Conservation (phyloP, 1,284 basidiomycete genomes). For the Sanghuangporus sanghuang region DNA sequence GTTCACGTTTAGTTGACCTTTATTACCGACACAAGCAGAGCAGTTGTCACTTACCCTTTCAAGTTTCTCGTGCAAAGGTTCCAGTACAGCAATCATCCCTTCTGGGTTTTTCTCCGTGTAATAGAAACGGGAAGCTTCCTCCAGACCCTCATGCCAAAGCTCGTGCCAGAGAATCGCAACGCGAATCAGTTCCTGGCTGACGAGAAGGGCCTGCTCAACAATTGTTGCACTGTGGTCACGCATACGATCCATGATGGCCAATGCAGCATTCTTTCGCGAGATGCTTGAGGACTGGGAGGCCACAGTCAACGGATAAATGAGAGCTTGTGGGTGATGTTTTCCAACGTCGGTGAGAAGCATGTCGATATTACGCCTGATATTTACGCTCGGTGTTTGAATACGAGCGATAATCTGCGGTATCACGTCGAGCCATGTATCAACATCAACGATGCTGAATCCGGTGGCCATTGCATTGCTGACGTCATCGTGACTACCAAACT, state of each 20-base stretch:
- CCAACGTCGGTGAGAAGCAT: conserved; percentile 90
- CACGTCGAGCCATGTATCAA: conserved; percentile 99
- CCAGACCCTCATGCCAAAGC: conserved; percentile 97
- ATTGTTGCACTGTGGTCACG: conserved; percentile 86
- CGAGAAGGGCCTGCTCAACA: conserved; percentile 90
- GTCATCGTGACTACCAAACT: conserved; percentile 89
- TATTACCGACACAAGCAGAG: neutral
- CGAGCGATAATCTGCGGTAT: conserved; percentile 98
- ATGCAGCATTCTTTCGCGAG: conserved; percentile 80
- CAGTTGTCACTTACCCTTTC: conserved; percentile 62
- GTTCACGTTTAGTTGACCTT: neutral
- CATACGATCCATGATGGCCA: conserved; percentile 91
- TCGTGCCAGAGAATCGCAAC: conserved; percentile 99
- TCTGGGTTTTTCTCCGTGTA: conserved; percentile 99
- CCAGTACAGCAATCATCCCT: conserved; percentile 94
- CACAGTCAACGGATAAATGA: conserved; percentile 97
- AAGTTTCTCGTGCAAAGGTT: conserved; percentile 91
- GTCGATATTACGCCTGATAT: conserved; percentile 89
- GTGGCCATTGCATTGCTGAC: conserved; percentile 88
- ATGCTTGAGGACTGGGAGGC: conserved; percentile 93
- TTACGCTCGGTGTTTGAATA: conserved; percentile 89
- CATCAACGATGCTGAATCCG: conserved; percentile 87
- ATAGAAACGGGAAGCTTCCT: conserved; percentile 95
- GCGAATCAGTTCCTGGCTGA: conserved; percentile 94
- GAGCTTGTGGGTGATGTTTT: conserved; percentile 94